Evolutionary conservation across 2,329 filamentous ascomycete genomes (phyloP), one percentile per base, ranked within the genome.

Genomic region (Sporothrix protearum): DNA sequence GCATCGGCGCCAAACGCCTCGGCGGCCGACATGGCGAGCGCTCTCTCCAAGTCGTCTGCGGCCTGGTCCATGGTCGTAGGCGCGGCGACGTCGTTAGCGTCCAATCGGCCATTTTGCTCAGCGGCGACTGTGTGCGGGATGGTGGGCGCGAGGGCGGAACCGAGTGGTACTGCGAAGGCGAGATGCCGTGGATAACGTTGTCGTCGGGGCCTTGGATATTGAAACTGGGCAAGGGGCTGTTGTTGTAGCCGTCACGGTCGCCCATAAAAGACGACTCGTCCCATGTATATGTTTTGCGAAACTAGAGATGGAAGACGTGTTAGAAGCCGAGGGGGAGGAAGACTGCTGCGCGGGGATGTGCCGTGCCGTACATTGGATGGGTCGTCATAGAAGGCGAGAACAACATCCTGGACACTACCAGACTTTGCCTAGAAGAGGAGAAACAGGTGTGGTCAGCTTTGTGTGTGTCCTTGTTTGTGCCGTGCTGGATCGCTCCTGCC

Each of bases 101-200:
- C 80, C 84, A 84, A 69, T 87, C 84, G 74, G 83, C 80, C 73
- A 86, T 80, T 75, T 80, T 85, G 77, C 84, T 82, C 72, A 89
- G 77, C 9, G 88, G 87, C 45, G 88, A 89, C 76, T 83, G 83
- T 74, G 85, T 85, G 78, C 88, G 82, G 28, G 88, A 90, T 1
- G 88, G 88, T n/a, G 88, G 88, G 71, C 88, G 83, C 22, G 88
- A 89, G 0, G 87, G 86, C 5, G 85, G 84, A 36, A 80, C 81
- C 9, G 80, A 79, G 47, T 80, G 80, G 71, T 83, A 83, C 61
- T 79, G 78, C 49, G 81, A 81, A 1, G 83, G 81, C 7, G 83
- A 80, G 12, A 82, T 78, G 25, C 83, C 83, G 57, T 83, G 81
- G 42, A 85, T 81, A 47, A 83, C 76, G 47, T 78, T 79, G 71